Conservation (phyloP, 2,329 filamentous ascomycete species). For the Pyrenochaeta sp. region DNA sequence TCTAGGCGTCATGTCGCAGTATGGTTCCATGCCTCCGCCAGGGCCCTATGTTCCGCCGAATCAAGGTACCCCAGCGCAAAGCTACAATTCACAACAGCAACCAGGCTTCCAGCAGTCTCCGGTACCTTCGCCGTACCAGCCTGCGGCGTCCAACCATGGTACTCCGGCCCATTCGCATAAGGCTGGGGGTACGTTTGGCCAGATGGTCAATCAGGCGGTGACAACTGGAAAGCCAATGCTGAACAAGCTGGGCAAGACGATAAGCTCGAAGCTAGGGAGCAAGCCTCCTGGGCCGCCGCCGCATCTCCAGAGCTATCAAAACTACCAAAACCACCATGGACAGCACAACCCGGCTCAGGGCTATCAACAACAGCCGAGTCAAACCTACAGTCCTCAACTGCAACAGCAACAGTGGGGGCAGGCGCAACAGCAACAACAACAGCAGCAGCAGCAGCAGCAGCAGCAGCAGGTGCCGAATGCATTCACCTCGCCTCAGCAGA, state of each 20-base stretch:
- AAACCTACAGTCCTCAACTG: slow-evolving; percentile 24
- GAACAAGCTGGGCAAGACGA: slow-evolving; percentile 47
- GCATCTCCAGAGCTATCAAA: slow-evolving; percentile 42
- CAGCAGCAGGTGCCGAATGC: slow-evolving; percentile 25
- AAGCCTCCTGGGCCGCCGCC: slow-evolving; percentile 38
- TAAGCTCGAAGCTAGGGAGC: slow-evolving; percentile 44
- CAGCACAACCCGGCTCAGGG: slow-evolving; percentile 29
- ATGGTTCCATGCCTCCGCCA: slow-evolving; percentile 37
- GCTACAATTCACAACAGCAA: not conserved
- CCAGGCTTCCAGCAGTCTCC: slow-evolving; percentile 22
- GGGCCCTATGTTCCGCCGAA: slow-evolving; percentile 39
- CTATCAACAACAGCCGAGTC: slow-evolving; percentile 25
- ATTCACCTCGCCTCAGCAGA: slow-evolving; percentile 34
- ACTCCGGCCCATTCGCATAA: slow-evolving; percentile 28
- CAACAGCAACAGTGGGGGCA: slow-evolving; percentile 19
- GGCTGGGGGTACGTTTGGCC: slow-evolving; percentile 33
- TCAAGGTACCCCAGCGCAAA: slow-evolving; percentile 24
- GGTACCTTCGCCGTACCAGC: slow-evolving; percentile 24
- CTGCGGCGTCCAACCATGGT: slow-evolving; percentile 23
- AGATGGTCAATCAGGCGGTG: slow-evolving; percentile 48
- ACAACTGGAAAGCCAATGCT: slow-evolving; percentile 48
- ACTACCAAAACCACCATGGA: slow-evolving; percentile 39
- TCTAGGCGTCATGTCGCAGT: slow-evolving; percentile 42
- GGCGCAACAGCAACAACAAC: slow-evolving; percentile 24
- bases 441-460: slow-evolving; percentile 23